Percentiles rank a stretch among this genome's conserved stretches.
Evolutionary conservation across 495 filamentous ascomycete species (phyloP).

Genomic region (Lichina pygmaea): DNA sequence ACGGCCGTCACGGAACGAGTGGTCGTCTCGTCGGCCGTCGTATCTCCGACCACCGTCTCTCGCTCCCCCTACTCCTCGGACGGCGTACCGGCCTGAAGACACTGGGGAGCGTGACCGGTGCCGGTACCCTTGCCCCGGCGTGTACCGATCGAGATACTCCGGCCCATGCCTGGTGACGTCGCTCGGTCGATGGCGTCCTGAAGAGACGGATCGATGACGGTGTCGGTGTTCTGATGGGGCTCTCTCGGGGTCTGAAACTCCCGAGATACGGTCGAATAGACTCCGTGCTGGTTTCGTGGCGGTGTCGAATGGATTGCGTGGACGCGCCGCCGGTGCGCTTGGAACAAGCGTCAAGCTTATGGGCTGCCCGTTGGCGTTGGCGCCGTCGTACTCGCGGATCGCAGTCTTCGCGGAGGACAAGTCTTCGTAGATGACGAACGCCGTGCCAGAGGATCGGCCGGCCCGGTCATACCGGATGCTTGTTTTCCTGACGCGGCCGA

Average conservation of each 20-base stretch:
- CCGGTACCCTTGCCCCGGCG: constrained; percentile 22
- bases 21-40: background rate
- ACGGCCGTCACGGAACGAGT: constrained; percentile 5
- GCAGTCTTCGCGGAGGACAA: constrained; percentile 43
- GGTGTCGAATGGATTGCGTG: constrained; percentile 29
- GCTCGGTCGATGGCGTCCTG: constrained; percentile 14
- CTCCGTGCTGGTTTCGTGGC: constrained; percentile 26
- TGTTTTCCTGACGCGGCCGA: constrained; percentile 43
- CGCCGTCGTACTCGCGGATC: constrained; percentile 60
- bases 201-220: background rate
- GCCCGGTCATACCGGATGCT: constrained; percentile 67
- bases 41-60: constrained; percentile 7
- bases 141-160: constrained; percentile 59
- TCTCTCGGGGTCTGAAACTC: constrained; percentile 13
- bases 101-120: constrained; percentile 17
- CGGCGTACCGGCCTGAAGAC: constrained; percentile 6
- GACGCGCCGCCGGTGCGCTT: constrained; percentile 11
- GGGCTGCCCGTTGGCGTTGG: constrained; percentile 80
- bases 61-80: constrained; percentile 13
- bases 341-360: constrained; percentile 54
- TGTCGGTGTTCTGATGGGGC: constrained; percentile 21
- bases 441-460: constrained; percentile 68
- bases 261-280: constrained; percentile 45
- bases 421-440: constrained; percentile 56
- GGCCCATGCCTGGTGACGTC: constrained; percentile 43